phyloP scores from a whole-genome alignment of 2,329 filamentous ascomycete species.

The Zalaria obscura region DNA sequence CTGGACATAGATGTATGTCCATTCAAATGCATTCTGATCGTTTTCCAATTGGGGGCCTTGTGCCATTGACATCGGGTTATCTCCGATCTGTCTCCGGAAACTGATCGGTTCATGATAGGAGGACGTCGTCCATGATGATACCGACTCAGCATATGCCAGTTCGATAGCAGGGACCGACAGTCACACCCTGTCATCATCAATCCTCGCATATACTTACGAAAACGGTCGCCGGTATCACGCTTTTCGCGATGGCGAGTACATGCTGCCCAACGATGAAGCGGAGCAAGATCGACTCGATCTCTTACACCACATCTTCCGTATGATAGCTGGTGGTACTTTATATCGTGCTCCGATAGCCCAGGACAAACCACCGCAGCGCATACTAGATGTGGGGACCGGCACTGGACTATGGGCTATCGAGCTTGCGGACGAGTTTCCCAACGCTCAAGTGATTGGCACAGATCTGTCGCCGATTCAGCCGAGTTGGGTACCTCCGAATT shows the following conservation, averaged over 20 bases:
- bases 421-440: conserved; percentile 17
- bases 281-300: conserved; percentile 17
- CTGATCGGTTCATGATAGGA: not conserved
- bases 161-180: not conserved
- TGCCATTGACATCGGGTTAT: no score
- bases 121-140: not conserved
- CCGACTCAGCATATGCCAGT: not conserved
- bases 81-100: not conserved
- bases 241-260: conserved; percentile 16
- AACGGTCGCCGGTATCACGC: conserved; percentile 22
- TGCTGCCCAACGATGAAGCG: conserved; percentile 19
- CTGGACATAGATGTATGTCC: no score
- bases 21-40: no score
- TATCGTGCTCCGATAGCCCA: conserved; percentile 15
- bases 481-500: conserved; percentile 31
- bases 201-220: conserved; percentile 13
- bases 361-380: conserved; percentile 10
- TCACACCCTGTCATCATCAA: conserved; percentile 4
- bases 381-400: conserved; percentile 36
- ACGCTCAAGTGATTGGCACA: conserved; percentile 26
- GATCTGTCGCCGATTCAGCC: conserved; percentile 38
- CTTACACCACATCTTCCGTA: conserved; percentile 20
- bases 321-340: conserved; percentile 15
- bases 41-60: no score
- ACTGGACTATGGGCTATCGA: conserved; percentile 28